Percentiles rank a stretch among this genome's conserved stretches.
These are phyloP conservation scores for Xerocomellus intermedius DNA, from an alignment of 768 basidiomycete genomes.

Conservation along the genomic window DNA sequence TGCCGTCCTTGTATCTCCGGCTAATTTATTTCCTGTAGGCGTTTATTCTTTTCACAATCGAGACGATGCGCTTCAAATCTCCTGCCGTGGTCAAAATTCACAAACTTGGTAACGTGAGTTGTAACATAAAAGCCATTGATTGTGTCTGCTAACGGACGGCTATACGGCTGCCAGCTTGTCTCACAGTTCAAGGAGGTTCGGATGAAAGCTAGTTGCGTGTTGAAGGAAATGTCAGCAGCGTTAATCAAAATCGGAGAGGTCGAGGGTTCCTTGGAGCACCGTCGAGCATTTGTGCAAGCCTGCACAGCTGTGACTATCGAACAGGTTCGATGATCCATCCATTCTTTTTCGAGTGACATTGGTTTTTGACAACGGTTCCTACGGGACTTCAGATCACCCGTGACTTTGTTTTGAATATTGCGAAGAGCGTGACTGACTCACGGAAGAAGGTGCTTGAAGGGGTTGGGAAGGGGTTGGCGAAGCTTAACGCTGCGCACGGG, in stretches of 20 bases:
- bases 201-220: conserved; percentile 44
- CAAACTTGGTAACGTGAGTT: conserved; percentile 67
- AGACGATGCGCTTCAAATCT: conserved; percentile 71
- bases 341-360: neutral
- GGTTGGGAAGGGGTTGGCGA: conserved; percentile 65
- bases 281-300: conserved; percentile 50
- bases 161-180: conserved; percentile 55
- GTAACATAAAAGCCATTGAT: neutral
- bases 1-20: neutral
- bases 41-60: conserved; percentile 66
- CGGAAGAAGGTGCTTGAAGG: conserved; percentile 73
- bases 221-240: conserved; percentile 57
- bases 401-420: conserved; percentile 59
- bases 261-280: conserved; percentile 51
- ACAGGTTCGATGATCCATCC: conserved; percentile 33
- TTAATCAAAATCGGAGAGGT: conserved; percentile 51
- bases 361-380: neutral
- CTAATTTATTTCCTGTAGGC: conserved; percentile 44
- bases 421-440: conserved; percentile 66
- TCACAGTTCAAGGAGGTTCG: conserved; percentile 65
- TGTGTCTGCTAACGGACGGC: conserved; percentile 4
- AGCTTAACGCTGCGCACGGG: conserved; percentile 44
- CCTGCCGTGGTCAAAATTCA: conserved; percentile 67
- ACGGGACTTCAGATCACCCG: conserved; percentile 50
- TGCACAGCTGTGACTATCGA: conserved; percentile 43